phyloP scores from a whole-genome alignment of 306 rosid genomes.

The Vachellia pachyceras region DNA sequence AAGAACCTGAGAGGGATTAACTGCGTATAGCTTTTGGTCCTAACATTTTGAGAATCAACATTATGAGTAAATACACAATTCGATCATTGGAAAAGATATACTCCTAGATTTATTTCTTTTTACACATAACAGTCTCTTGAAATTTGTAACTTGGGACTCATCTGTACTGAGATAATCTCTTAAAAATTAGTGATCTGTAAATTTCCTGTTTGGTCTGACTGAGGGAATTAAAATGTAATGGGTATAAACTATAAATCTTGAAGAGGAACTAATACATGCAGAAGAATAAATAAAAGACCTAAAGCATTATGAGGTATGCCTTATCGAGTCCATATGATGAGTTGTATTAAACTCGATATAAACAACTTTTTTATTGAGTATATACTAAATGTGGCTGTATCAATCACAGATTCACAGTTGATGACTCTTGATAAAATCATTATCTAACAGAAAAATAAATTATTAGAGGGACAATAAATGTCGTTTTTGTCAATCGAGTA shows the following conservation, averaged over 20 bases:
- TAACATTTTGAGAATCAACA: conserved; percentile 1
- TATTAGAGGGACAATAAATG: not conserved
- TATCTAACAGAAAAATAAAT: not conserved
- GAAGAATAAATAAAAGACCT: not conserved
- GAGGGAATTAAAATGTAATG: not conserved
- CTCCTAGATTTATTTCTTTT: not conserved
- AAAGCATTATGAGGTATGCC: not conserved
- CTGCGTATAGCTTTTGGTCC: conserved; percentile 12
- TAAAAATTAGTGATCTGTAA: not conserved
- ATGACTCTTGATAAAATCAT: not conserved
- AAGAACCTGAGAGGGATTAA: conserved; percentile 21
- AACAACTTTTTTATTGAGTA: not conserved
- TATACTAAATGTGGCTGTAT: not conserved
- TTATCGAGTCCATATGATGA: not conserved
- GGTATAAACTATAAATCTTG: not conserved
- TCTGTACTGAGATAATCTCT: not conserved
- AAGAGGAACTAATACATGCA: not conserved
- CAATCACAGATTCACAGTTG: not conserved
- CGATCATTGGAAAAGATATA: not conserved
- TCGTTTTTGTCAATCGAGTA: not conserved
- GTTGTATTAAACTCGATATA: not conserved
- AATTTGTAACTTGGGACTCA: not conserved
- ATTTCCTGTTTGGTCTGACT: not conserved
- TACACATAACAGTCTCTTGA: not conserved
- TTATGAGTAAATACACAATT: not conserved